phyloP scores from a whole-genome alignment of 2,329 filamentous ascomycete species.

The Mollisia scopiformis region DNA sequence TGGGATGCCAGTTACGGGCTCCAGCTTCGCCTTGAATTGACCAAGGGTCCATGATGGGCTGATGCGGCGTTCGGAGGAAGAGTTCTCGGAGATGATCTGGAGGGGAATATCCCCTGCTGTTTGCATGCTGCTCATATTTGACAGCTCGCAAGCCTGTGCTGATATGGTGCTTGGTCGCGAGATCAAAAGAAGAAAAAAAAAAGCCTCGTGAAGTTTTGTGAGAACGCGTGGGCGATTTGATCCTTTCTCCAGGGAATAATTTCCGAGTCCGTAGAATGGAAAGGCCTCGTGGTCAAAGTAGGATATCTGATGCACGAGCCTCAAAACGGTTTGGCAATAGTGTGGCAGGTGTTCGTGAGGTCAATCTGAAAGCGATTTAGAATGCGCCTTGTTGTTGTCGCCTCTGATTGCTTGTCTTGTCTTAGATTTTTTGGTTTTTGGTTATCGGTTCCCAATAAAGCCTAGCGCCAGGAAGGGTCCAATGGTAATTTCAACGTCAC shows the following conservation, averaged over 20 bases:
- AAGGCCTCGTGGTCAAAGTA: background rate
- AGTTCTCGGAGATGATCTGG: conserved; percentile 74
- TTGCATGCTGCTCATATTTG: conserved; percentile 35
- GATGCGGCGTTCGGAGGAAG: conserved; percentile 85
- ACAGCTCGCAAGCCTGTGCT: conserved; percentile 8
- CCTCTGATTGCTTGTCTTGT: background rate
- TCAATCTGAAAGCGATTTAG: background rate
- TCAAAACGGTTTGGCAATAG: background rate
- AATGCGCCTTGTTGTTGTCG: background rate
- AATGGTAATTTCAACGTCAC: background rate
- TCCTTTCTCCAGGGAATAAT: background rate
- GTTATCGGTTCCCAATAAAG: background rate
- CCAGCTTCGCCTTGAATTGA: conserved; percentile 83
- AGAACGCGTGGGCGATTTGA: conserved; percentile 2
- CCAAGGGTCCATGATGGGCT: conserved; percentile 89
- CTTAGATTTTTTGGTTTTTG: background rate
- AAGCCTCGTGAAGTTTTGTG: too few relatives aligned
- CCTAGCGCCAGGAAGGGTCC: background rate
- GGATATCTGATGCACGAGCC: background rate
- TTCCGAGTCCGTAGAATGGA: background rate
- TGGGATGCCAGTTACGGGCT: conserved; percentile 91
- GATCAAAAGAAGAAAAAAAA: too few relatives aligned
- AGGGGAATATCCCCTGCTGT: conserved; percentile 75
- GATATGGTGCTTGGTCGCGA: conserved; percentile 6
- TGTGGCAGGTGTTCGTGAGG: background rate